phyloP scores from a whole-genome alignment of 2,329 filamentous ascomycete genomes.

The Scedosporium minutisporum region DNA sequence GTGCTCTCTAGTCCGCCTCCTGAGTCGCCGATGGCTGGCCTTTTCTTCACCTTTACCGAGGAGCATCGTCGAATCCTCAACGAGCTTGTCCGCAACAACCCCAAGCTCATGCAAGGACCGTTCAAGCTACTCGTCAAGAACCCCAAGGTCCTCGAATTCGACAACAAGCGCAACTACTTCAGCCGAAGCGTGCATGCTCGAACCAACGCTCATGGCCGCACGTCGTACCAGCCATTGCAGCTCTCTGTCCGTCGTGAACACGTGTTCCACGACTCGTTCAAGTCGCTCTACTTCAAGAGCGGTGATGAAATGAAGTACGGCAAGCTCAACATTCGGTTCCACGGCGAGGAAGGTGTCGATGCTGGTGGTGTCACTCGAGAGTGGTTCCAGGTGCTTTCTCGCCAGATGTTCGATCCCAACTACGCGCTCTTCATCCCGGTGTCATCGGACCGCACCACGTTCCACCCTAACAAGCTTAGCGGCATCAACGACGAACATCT shows the following conservation, averaged over 20 bases:
- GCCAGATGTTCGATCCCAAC: slow-evolving; percentile 98
- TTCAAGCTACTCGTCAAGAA: slow-evolving; percentile 96
- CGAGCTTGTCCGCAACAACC: slow-evolving; percentile 92
- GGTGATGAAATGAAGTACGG: slow-evolving; percentile 98
- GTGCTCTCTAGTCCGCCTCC: slow-evolving; percentile 64
- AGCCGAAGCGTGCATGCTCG: slow-evolving; percentile 76
- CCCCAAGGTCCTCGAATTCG: slow-evolving; percentile 95
- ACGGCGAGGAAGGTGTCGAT: slow-evolving; percentile 94
- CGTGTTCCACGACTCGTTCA: slow-evolving; percentile 97
- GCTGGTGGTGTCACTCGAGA: slow-evolving; percentile 95
- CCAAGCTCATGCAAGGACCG: slow-evolving; percentile 96
- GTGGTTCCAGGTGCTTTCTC: slow-evolving; percentile 96
- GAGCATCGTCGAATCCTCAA: slow-evolving; percentile 97
- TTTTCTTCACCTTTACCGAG: slow-evolving; percentile 97
- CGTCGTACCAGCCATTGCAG: slow-evolving; percentile 64
- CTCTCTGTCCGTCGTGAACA: slow-evolving; percentile 85
- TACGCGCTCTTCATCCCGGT: slow-evolving; percentile 95
- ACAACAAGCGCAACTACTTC: slow-evolving; percentile 99
- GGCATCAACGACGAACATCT: slow-evolving; percentile 91
- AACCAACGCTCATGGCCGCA: slow-evolving; percentile 59
- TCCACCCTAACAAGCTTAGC: slow-evolving; percentile 94
- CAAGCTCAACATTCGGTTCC: slow-evolving; percentile 95
- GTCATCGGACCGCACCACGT: slow-evolving; percentile 92
- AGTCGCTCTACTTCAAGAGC: slow-evolving; percentile 92
- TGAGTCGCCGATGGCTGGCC: slow-evolving; percentile 70